A percentile compares a stretch with the other conserved stretches of the same genome.
phyloP scores from a whole-genome alignment of 805 yeast species.

The Nakazawaea ambrosiae region DNA sequence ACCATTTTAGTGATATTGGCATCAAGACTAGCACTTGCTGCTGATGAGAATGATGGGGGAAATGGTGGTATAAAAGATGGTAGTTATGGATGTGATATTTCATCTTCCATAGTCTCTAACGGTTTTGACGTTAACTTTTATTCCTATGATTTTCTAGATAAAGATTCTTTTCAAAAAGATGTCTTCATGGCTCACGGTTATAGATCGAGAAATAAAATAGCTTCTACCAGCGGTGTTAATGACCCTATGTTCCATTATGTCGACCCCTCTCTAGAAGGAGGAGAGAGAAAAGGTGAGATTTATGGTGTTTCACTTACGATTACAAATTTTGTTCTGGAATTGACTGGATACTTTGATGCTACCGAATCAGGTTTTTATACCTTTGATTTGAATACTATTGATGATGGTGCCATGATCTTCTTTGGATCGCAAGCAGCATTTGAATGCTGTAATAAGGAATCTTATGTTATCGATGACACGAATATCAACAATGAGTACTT shows the following conservation, averaged over 20 bases:
- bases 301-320: background rate
- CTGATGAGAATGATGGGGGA: background rate
- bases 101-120: background rate
- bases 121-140: conserved; percentile 1
- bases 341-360: conserved; percentile 21
- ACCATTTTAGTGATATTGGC: too few relatives aligned
- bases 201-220: background rate
- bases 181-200: conserved; percentile 3
- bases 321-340: conserved; percentile 12
- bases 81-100: background rate
- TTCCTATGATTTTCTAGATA: background rate
- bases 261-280: too few relatives aligned
- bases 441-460: conserved; percentile 23
- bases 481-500: background rate
- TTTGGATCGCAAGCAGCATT: conserved; percentile 24
- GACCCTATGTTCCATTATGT: background rate
- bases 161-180: background rate
- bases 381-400: conserved; percentile 17
- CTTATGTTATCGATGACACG: conserved; percentile 2
- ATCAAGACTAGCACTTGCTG: too few relatives aligned
- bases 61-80: background rate
- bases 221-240: background rate
- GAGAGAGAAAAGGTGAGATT: background rate
- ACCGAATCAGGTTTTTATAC: conserved; percentile 22
- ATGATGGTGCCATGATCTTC: conserved; percentile 26